Evolutionary conservation across 1,284 basidiomycete genomes (phyloP).

Genomic region (Coniferiporia sulphurascens): DNA sequence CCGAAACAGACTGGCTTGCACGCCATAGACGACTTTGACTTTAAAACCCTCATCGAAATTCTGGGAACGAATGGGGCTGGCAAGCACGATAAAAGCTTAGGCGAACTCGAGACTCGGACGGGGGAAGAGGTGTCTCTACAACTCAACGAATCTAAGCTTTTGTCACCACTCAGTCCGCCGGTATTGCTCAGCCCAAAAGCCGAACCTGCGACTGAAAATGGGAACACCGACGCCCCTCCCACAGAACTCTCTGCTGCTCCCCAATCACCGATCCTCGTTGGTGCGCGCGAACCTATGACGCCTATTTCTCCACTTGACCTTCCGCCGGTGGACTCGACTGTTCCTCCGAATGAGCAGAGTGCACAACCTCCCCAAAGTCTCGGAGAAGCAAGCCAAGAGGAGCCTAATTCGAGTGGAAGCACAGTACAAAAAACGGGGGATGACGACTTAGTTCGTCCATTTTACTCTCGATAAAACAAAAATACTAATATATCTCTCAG

Average conservation of each 20-base stretch:
- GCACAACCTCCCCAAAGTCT: neutral
- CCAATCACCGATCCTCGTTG: neutral
- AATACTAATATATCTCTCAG: neutral
- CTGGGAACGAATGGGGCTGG: constrained; percentile 7
- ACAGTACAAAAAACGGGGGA: neutral
- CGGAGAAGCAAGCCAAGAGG: neutral
- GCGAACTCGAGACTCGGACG: neutral
- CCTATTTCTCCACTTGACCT: neutral
- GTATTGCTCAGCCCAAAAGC: neutral
- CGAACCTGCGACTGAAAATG: neutral
- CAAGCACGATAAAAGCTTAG: neutral
- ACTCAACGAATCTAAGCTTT: neutral
- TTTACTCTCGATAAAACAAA: neutral
- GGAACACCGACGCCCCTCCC: neutral
- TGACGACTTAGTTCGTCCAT: neutral
- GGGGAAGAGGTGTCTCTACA: neutral
- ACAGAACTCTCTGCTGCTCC: neutral
- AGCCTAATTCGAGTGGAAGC: neutral
- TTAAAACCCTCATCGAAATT: constrained; percentile 14
- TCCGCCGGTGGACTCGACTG: neutral
- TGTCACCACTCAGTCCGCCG: neutral
- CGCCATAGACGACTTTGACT: constrained; percentile 13
- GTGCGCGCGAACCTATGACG: neutral
- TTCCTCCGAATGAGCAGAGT: neutral
- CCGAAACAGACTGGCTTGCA: neutral